These are phyloP conservation scores for Ogataea trehalophila DNA, from an alignment of 805 yeast species.

Conservation along the genomic window DNA sequence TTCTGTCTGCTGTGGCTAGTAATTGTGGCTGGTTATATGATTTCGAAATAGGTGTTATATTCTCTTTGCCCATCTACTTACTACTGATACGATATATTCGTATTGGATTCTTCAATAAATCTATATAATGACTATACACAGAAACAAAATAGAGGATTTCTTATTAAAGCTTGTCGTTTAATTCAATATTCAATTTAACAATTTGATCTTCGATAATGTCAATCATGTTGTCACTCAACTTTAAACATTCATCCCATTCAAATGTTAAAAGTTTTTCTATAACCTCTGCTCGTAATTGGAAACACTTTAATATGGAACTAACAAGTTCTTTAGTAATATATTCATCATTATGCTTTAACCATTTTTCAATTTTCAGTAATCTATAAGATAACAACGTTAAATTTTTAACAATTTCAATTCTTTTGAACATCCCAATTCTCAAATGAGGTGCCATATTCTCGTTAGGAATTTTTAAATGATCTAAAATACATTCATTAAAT, in stretches of 20 bases:
- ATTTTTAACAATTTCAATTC: conserved; percentile 20
- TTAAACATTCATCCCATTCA: conserved; percentile 9
- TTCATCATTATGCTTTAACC: conserved; percentile 1
- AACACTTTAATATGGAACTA: conserved; percentile 7
- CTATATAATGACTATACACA: no score
- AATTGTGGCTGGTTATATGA: no score
- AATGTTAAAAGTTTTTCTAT: conserved; percentile 2
- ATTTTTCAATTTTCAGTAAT: conserved; percentile 7
- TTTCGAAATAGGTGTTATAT: no score
- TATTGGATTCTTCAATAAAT: no score
- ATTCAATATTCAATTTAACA: conserved; percentile 3
- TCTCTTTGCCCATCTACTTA: no score
- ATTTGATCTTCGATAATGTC: conserved; percentile 1
- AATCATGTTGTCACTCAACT: conserved; percentile 6
- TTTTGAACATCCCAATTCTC: conserved; percentile 19
- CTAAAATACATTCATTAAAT: conserved; percentile 18
- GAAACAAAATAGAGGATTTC: no score
- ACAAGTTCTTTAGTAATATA: conserved; percentile 7
- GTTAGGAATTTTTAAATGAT: conserved; percentile 16
- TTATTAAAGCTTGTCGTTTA: not conserved
- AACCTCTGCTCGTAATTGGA: conserved; percentile 15
- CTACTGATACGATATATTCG: no score
- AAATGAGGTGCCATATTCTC: conserved; percentile 19
- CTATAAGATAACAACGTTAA: conserved; percentile 16
- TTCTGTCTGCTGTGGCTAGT: no score